Evolutionary conservation across 768 basidiomycete species (phyloP), one percentile per base, ranked within the genome.

Genomic region (Boletus reticulatus): DNA sequence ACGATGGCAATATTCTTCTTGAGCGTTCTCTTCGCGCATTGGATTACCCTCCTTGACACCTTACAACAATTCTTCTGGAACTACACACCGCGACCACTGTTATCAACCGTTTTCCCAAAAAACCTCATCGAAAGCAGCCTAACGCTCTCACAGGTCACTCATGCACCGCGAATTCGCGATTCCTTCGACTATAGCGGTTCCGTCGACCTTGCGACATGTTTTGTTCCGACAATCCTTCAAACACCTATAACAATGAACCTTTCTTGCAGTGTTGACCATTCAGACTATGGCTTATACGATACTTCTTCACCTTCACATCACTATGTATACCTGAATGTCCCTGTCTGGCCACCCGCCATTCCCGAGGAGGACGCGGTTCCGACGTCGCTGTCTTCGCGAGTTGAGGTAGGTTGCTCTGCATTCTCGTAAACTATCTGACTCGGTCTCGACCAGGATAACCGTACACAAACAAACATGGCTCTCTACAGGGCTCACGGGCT

Each of bases 11-110:
- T 20, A 6, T 27, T 66, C 19, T 45, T 47, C 7, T n/a, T 52
- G 42, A 43, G 29, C 37, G 4, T 50, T 29, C 57, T 64, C 16
- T 20, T 62, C 24, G 57, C 29, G 10, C 57, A 64, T 37, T 65
- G 57, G 48, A 24, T 62, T 32, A 16, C 58, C 29, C 45, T 66
- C 27, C 41, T 65, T n/a, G 42, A 43, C 39, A 36, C n/a, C 39
- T 6, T 65, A 7, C 64, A 54, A 45, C 52, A 22, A 6, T 37
- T 60, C 32, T 39, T 65, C 22, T 48, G 34, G 53, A 41, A 45
- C 43, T 34, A 50, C 39, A 20, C 53, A 10, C 60, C 60, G 2
- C 60, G 22, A 45, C 50, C 50, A 11, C 34, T 53, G 11, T 32
- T 66, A 29, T 64, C 62, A 12, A 41, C 56, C 27, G 8, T 52